Evolutionary conservation across 495 filamentous ascomycete species (phyloP), one percentile per base, ranked within the genome.

Genomic region (Aspergillus coremiiformis): DNA sequence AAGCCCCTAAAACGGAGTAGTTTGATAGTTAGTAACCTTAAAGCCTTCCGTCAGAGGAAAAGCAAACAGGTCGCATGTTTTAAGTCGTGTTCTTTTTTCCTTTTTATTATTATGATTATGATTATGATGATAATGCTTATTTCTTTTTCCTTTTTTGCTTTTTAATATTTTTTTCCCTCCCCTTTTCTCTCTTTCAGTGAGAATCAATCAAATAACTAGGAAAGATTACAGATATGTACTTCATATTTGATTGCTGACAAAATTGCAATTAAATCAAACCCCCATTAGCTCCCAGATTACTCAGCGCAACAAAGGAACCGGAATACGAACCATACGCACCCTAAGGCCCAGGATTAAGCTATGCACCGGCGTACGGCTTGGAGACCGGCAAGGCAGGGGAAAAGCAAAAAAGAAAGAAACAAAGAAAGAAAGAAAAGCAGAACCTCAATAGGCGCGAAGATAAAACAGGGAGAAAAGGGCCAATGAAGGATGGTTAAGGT

Each of bases 1-100:
- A 19, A 46, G 26, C 52, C 52, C 52, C 52, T 54, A 54, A 54
- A 47, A 43, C 52, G 52, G 44, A 54, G 52, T 29, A 23, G 52
- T 33, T 45, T 22, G 27, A 30, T 46, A 23, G 42, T 39, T 46
- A 41, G 43, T 46, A 35, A 35, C 32, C 32, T 35, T 35, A 35
- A 35, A 35, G 32, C 32, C 32, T n/a, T 35, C 32, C 32, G 32
- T 35, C 32, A 35, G 32, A 14, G 11, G 11, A 32, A 35, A 35
- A 35, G 32, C 32, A 12, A 35, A 35, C 32, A 12, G 32, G 32
- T 12, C 32, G 32, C 32, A 35, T 35, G 14, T 35, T 35, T 35
- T 35, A 35, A 35, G 32, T 35, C 12, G 12, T 37, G 30, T 24
- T 29, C 23, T 32, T 45, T 47, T 29, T 39, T 33, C 19, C 39